Evolutionary conservation across 306 rosid species (phyloP).

Genomic region (Rosa chinensis): DNA sequence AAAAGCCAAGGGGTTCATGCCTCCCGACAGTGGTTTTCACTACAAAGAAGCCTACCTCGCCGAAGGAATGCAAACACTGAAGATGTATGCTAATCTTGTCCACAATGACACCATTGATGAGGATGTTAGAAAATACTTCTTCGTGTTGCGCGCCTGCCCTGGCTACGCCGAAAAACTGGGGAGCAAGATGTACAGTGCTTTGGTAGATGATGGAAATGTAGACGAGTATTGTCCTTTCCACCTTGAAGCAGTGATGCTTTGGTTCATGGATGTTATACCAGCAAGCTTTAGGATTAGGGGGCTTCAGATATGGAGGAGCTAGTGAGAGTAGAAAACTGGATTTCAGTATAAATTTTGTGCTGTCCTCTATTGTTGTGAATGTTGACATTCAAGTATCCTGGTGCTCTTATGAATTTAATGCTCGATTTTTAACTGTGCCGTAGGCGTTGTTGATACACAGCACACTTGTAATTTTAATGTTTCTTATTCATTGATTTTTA

Average conservation of each 20-base stretch:
- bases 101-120: neutral
- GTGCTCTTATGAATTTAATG: no score
- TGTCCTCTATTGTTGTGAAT: neutral
- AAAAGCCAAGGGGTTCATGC: neutral
- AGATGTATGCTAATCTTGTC: neutral
- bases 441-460: no score
- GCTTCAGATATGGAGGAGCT: neutral
- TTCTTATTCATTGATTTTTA: neutral
- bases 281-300: neutral
- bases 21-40: neutral
- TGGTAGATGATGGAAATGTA: neutral
- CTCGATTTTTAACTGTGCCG: no score
- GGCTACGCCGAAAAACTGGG: neutral
- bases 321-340: neutral
- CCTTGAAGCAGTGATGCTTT: neutral
- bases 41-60: neutral
- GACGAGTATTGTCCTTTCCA: constrained; percentile 8
- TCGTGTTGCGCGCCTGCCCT: no score
- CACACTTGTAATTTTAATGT: neutral
- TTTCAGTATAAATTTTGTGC: neutral
- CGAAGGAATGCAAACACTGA: neutral
- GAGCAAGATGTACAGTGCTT: neutral
- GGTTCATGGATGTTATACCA: neutral
- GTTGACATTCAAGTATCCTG: neutral
- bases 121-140: neutral